A percentile compares a stretch with the other conserved stretches of the same genome.
Conservation (phyloP, 1,284 basidiomycete genomes). For the Athelia sp. region DNA sequence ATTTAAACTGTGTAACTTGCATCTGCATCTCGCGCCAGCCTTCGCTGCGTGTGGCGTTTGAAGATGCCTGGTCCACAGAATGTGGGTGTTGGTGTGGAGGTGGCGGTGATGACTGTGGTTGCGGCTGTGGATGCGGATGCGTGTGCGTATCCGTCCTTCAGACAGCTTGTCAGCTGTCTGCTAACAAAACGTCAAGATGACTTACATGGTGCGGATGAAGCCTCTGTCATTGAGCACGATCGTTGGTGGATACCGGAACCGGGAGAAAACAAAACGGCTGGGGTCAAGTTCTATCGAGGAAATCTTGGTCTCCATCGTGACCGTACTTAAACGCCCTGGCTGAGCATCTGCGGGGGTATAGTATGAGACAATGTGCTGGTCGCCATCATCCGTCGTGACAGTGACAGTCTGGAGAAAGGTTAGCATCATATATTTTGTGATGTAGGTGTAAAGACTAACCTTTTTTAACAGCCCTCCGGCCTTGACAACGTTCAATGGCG, state of each 20-base stretch:
- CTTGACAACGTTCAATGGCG: slow-evolving; percentile 54
- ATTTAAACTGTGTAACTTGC: too few relatives aligned
- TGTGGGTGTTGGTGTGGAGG: too few relatives aligned
- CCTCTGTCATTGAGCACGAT: slow-evolving; percentile 61
- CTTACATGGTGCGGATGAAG: slow-evolving; percentile 50
- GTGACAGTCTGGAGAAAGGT: slow-evolving; percentile 66
- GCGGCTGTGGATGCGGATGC: too few relatives aligned
- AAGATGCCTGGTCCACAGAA: too few relatives aligned
- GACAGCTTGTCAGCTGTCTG: too few relatives aligned
- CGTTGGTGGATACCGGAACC: slow-evolving; percentile 70
- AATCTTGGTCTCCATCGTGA: slow-evolving; percentile 59
- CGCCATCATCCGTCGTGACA: slow-evolving; percentile 68
- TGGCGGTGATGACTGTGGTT: too few relatives aligned
- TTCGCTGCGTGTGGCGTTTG: too few relatives aligned
- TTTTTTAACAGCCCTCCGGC: slow-evolving; percentile 70
- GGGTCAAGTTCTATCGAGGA: slow-evolving; percentile 62
- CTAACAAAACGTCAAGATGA: too few relatives aligned
- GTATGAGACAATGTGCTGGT: slow-evolving; percentile 78
- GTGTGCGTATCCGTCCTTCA: too few relatives aligned
- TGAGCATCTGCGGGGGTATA: slow-evolving; percentile 74
- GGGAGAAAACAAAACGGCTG: slow-evolving; percentile 63
- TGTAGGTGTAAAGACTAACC: slow-evolving; percentile 26
- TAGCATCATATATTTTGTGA: slow-evolving; percentile 4
- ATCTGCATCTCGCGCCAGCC: too few relatives aligned
- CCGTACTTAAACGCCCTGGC: slow-evolving; percentile 56